Conservation (phyloP, 2,329 filamentous ascomycete species). For the Colletotrichum sp. region DNA sequence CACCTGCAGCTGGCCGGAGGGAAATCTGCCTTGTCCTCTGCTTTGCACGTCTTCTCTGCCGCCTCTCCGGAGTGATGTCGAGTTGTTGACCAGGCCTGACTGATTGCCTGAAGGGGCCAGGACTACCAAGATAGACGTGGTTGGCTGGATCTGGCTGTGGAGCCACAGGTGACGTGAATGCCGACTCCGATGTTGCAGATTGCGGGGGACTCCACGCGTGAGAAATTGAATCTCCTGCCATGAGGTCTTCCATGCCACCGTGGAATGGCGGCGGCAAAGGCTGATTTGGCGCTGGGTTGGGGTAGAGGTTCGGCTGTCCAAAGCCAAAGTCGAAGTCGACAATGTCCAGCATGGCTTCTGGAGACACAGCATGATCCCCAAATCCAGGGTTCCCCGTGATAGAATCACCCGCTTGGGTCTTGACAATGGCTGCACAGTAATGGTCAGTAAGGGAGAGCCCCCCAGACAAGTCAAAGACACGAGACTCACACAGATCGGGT, state of each 20-base stretch:
- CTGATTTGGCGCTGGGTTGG: conserved; percentile 8
- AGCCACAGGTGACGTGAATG: conserved; percentile 12
- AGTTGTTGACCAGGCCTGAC: neutral
- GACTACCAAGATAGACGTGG: conserved; percentile 6
- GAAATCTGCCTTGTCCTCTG: conserved; percentile 36
- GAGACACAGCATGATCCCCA: conserved; percentile 31
- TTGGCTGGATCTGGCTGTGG: neutral
- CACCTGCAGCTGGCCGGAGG: conserved; percentile 25
- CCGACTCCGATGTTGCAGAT: conserved; percentile 10
- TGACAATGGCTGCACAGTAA: conserved; percentile 15
- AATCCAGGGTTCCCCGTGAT: neutral
- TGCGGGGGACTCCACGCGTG: conserved; percentile 17
- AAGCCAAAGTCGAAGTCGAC: conserved; percentile 41
- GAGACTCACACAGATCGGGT: conserved; percentile 40
- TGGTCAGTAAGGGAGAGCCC: conserved; percentile 8
- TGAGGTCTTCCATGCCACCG: conserved; percentile 10
- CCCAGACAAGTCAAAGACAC: conserved; percentile 18
- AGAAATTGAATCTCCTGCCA: conserved; percentile 9
- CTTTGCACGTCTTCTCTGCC: conserved; percentile 22
- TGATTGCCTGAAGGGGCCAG: neutral
- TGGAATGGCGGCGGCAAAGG: conserved; percentile 33
- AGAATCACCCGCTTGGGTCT: conserved; percentile 3
- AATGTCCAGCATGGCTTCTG: conserved; percentile 33
- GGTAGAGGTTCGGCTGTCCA: conserved; percentile 36
- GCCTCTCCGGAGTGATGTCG: neutral